Conservation (phyloP, 73 alveolate species). For the Uronychia binucleata region DNA sequence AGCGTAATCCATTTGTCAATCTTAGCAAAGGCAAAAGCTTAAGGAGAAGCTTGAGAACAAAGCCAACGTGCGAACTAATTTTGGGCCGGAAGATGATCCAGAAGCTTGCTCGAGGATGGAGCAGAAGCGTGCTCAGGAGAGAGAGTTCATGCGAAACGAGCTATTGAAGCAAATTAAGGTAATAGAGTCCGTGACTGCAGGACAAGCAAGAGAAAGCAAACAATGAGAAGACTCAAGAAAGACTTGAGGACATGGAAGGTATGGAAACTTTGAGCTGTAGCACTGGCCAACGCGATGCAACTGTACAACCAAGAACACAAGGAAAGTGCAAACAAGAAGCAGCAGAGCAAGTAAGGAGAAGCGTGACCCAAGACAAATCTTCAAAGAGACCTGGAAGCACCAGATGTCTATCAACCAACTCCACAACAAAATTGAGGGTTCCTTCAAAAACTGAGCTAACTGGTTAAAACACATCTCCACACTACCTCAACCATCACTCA, state of each 20-base stretch:
- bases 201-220: constrained; percentile 6
- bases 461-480: too few relatives aligned
- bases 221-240: constrained; percentile 14
- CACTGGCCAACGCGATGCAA: constrained; percentile 6
- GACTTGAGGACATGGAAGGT: constrained; percentile 32
- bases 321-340: constrained; percentile 10
- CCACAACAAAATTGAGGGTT: constrained; percentile 1
- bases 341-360: constrained; percentile 10
- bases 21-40: neutral
- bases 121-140: neutral
- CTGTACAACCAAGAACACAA: constrained; percentile 15
- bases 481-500: too few relatives aligned
- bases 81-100: constrained; percentile 40
- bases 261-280: neutral
- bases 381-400: constrained; percentile 27
- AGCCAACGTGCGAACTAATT: constrained; percentile 21
- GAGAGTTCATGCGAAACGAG: constrained; percentile 1
- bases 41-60: constrained; percentile 17
- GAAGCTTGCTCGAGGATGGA: neutral
- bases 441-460: constrained; percentile 25
- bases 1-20: neutral
- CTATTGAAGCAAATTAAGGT: constrained; percentile 8
- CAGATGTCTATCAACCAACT: constrained; percentile 24
- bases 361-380: too few relatives aligned
- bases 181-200: neutral